Base-by-base conservation (phyloP, 768 basidiomycete species). In the Collybia sp. region DNA sequence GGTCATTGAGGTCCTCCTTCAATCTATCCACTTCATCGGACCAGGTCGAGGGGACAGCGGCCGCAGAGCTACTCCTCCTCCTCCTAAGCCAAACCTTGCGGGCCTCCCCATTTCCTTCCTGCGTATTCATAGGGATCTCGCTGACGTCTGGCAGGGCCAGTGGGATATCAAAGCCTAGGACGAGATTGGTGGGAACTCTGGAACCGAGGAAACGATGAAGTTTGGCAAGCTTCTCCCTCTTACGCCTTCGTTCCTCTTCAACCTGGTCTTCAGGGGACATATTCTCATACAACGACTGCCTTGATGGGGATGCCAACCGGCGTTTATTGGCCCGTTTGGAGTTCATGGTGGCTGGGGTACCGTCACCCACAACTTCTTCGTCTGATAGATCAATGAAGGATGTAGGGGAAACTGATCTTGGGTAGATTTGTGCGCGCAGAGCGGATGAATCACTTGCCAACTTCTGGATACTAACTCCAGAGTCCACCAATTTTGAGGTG, bases 141-240 rank as follows among this genome's bases (percentile, higher is more conserved):
- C 52, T 44, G 12, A 37, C 25, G 44, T 62, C 52, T 50, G 63
- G 51, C 19, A 64, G 55, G 30, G 55, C 56, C 36, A 62, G 61
- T 12, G 55, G 40, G 58, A 68, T 61, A 51, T 68, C 58, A 33
- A 65, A 53, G 40, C 79, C 83, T 33, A 83, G 71, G 11, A 87
- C 82, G 31, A 89, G 76, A 52, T 80, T 76, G 12, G 76, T 60
- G 6, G 89, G 89, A 19, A 93, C 84, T 30, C 79, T 77, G 15
- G 86, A 88, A n/a, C 89, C 90, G 30, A 92, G 73, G 65, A 85
- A 91, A 39, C 90, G 85, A 63, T 92, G 88, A 3, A 93, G 74
- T 61, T 82, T 91, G 2, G 85, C 85, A 39, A 93, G 68, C 53
- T 82, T 82, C 53, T 88, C 85, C 42, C 89, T 75, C 63, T 85